Evolutionary conservation across 768 basidiomycete species (phyloP).

Genomic region (Cyclocybe cylindracea): DNA sequence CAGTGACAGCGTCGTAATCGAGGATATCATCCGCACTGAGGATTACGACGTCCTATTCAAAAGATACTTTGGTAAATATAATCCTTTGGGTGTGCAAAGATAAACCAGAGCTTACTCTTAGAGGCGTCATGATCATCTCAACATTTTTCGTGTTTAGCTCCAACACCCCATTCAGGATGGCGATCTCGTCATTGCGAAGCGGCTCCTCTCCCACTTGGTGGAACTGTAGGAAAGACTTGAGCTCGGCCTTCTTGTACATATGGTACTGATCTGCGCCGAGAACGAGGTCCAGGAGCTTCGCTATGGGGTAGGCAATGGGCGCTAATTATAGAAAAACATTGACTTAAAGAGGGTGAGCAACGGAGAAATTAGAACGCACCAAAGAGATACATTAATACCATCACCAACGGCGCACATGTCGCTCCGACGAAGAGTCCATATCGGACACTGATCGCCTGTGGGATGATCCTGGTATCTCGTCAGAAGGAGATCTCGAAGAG

Average conservation of each 20-base stretch:
- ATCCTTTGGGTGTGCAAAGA: not conserved
- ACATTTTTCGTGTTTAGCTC: constrained; percentile 77
- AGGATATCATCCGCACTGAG: constrained; percentile 77
- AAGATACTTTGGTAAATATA: not conserved
- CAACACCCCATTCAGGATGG: constrained; percentile 76
- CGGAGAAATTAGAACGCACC: constrained; percentile 36
- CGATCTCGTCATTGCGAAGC: constrained; percentile 77
- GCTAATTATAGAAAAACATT: constrained; percentile 34
- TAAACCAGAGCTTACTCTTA: constrained; percentile 46
- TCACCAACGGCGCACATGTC: constrained; percentile 72
- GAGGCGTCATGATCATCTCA: constrained; percentile 80
- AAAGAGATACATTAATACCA: constrained; percentile 68
- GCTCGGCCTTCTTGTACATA: constrained; percentile 81
- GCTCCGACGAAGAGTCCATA: constrained; percentile 85
- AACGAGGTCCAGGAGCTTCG: constrained; percentile 77
- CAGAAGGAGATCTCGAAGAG: not conserved
- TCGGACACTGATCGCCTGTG: constrained; percentile 73
- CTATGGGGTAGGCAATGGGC: constrained; percentile 81
- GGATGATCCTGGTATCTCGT: constrained; percentile 46
- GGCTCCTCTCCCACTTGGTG: constrained; percentile 78
- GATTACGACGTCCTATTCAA: constrained; percentile 72
- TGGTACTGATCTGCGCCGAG: constrained; percentile 73
- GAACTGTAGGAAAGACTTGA: constrained; percentile 79
- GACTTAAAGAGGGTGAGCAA: constrained; percentile 4
- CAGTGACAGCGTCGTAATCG: constrained; percentile 75